A percentile compares a stretch with the other conserved stretches of the same genome.
phyloP scores from a whole-genome alignment of 2,329 filamentous ascomycete genomes.

The Trichophaea hybrida region DNA sequence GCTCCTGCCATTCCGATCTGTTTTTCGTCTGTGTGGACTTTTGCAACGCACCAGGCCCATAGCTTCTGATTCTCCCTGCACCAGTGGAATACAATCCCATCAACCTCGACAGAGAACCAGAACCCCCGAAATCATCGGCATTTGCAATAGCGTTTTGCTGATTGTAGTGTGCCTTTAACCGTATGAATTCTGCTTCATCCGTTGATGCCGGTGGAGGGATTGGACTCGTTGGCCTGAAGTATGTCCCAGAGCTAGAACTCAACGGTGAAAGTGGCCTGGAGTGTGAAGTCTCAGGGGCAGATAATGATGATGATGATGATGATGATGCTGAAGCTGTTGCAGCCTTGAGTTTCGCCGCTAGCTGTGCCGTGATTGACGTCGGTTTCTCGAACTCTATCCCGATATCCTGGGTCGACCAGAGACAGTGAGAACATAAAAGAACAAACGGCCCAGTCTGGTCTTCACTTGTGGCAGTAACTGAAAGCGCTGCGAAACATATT shows the following conservation, averaged over 20 bases:
- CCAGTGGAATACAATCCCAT: conserved; percentile 27
- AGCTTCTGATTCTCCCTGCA: not conserved
- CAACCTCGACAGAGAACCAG: conserved; percentile 26
- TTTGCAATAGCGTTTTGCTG: conserved; percentile 23
- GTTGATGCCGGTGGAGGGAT: conserved; percentile 4
- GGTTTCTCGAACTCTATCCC: conserved; percentile 81
- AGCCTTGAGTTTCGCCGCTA: conserved; percentile 47
- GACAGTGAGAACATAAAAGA: conserved; percentile 76
- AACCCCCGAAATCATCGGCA: conserved; percentile 25
- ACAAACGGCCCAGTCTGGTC: conserved; percentile 55
- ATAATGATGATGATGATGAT: conserved; percentile 27
- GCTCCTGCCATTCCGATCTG: conserved; percentile 25
- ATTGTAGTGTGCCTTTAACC: conserved; percentile 27
- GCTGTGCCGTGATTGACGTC: conserved; percentile 69
- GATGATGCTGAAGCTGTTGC: conserved; percentile 30
- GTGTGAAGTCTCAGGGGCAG: not conserved
- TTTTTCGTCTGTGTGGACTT: conserved; percentile 12
- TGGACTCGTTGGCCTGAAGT: conserved; percentile 2
- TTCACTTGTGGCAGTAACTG: conserved; percentile 47
- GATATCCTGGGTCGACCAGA: conserved; percentile 82
- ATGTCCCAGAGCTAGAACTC: conserved; percentile 3
- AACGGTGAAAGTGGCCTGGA: conserved; percentile 4
- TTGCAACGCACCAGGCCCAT: conserved; percentile 1
- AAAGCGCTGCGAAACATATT: conserved; percentile 66
- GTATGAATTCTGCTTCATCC: conserved; percentile 21